phyloP scores from a whole-genome alignment of 176 grass and related monocot genomes.

The Saccharum officinarum region DNA sequence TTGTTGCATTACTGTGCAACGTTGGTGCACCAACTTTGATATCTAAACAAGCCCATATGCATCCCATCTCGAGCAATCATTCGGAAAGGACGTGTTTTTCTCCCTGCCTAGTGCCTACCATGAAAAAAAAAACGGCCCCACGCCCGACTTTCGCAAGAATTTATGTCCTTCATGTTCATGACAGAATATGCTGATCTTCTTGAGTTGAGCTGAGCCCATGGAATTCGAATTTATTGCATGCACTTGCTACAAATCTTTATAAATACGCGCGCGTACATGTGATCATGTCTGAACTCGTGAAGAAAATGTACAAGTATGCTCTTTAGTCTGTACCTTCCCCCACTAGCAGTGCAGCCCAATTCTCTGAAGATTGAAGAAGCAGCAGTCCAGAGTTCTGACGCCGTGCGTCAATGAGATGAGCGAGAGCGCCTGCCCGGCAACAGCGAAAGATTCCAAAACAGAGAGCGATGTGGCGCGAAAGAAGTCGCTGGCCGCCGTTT shows the following conservation, averaged over 20 bases:
- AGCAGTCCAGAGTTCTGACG: not conserved
- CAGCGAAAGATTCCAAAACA: slow-evolving; percentile 19
- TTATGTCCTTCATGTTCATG: not conserved
- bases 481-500: not conserved
- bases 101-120: not conserved
- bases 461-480: not conserved
- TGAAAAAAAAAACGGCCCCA: not conserved
- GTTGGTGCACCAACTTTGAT: too few species aligned
- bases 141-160: not conserved
- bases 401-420: not conserved
- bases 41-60: too few species aligned
- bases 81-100: not conserved
- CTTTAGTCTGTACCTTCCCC: not conserved
- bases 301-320: not conserved
- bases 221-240: not conserved
- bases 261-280: not conserved
- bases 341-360: not conserved
- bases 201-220: not conserved
- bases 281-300: not conserved
- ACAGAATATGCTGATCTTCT: not conserved
- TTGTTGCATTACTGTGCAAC: too few species aligned
- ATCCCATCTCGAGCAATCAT: not conserved
- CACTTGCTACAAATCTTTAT: not conserved
- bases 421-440: not conserved
- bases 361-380: not conserved